Percentiles rank a stretch among this genome's conserved stretches.
These are phyloP conservation scores for Eucalyptus shirleyi DNA, from an alignment of 345 rosid species.

Conservation along the genomic window DNA sequence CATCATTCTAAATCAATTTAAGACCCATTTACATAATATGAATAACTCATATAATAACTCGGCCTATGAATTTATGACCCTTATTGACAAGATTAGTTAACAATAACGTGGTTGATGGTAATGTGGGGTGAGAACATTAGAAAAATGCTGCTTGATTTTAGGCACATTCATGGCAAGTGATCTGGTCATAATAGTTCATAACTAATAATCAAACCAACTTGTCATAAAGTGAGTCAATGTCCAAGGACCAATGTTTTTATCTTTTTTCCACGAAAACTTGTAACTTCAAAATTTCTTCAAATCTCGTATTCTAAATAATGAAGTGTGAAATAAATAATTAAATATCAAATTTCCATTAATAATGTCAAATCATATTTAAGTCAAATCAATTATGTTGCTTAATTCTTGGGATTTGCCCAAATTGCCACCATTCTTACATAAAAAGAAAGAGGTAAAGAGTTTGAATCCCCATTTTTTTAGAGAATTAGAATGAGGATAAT, in stretches of 20 bases:
- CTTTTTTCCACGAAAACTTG: too few species aligned
- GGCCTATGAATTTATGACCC: too few species aligned
- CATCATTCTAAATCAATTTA: too few species aligned
- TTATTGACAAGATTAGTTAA: rapidly evolving
- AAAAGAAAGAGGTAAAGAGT: rapidly evolving
- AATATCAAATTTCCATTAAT: too few species aligned
- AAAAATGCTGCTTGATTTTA: too few species aligned
- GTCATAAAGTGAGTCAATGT: rapidly evolving
- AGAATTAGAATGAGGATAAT: rapidly evolving
- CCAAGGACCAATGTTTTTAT: too few species aligned
- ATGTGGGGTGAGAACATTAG: rapidly evolving
- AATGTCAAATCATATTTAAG: not conserved
- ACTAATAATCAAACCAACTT: not conserved
- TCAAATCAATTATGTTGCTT: too few species aligned
- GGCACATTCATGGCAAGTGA: not conserved
- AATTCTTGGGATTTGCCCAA: rapidly evolving
- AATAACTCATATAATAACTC: too few species aligned
- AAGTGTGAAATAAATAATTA: too few species aligned
- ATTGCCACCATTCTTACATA: rapidly evolving
- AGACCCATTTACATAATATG: too few species aligned
- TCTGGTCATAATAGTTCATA: rapidly evolving
- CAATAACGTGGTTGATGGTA: rapidly evolving
- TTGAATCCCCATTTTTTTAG: rapidly evolving
- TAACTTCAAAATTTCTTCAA: too few species aligned
- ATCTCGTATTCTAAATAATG: too few species aligned